phyloP scores from a whole-genome alignment of 805 yeast genomes.

The Candida glaebosa region DNA sequence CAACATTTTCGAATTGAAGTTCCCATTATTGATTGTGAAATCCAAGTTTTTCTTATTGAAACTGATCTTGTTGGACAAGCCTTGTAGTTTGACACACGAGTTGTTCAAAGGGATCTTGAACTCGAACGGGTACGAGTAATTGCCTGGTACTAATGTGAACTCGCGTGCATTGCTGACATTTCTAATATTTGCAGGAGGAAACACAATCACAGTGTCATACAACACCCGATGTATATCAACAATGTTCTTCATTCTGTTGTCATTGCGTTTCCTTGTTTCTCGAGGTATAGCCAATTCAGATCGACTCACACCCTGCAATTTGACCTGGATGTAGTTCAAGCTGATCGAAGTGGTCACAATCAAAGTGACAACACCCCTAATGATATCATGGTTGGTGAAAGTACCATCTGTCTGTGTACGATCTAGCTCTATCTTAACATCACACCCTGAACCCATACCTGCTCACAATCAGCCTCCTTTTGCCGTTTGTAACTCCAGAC shows the following conservation, averaged over 20 bases:
- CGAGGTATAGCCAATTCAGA: constrained; percentile 32
- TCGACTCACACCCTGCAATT: constrained; percentile 47
- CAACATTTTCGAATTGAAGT: constrained; percentile 17
- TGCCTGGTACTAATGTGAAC: constrained; percentile 49
- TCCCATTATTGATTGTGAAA: constrained; percentile 31
- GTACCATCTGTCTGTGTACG: constrained; percentile 32
- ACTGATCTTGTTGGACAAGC: constrained; percentile 30
- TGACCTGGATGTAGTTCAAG: constrained; percentile 47
- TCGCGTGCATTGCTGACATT: constrained; percentile 40
- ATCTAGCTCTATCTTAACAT: constrained; percentile 33
- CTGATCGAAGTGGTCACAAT: constrained; percentile 39
- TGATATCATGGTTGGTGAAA: constrained; percentile 45
- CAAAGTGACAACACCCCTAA: constrained; percentile 40
- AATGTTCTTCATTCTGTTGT: constrained; percentile 14
- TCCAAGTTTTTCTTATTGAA: constrained; percentile 27
- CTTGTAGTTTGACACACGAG: constrained; percentile 35
- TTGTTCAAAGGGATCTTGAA: constrained; percentile 42
- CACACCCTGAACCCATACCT: constrained; percentile 9
- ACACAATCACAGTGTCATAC: constrained; percentile 47
- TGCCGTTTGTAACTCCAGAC: no score
- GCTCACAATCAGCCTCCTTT: no score
- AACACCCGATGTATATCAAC: constrained; percentile 44
- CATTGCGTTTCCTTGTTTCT: constrained; percentile 5
- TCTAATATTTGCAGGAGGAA: constrained; percentile 50
- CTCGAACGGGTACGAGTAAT: constrained; percentile 47